Evolutionary conservation across 768 basidiomycete species (phyloP).

Genomic region (Trametes villosa): DNA sequence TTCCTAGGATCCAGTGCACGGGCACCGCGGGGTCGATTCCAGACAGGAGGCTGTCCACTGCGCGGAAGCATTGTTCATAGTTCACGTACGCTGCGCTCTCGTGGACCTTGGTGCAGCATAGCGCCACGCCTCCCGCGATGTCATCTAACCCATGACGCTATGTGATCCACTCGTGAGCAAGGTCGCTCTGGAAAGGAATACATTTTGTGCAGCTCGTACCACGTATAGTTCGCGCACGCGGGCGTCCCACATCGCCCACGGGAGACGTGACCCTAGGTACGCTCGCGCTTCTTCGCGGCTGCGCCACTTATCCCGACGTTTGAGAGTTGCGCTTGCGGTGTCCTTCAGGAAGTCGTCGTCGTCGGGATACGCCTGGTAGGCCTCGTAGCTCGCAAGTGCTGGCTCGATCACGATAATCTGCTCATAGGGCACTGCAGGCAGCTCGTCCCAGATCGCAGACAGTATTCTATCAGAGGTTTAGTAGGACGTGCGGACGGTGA

Average conservation of each 20-base stretch:
- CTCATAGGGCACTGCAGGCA: not conserved
- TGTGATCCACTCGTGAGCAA: not conserved
- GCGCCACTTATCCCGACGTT: constrained; percentile 5
- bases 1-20: not conserved
- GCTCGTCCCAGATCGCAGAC: not conserved
- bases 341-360: not conserved
- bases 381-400: not conserved
- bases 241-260: constrained; percentile 9
- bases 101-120: not conserved
- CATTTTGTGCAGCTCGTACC: not conserved
- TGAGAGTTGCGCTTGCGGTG: not conserved
- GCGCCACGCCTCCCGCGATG: not conserved
- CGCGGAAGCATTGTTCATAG: not conserved
- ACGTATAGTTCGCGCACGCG: constrained; percentile 3
- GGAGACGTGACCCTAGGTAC: constrained; percentile 10
- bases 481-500: not conserved
- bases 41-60: not conserved
- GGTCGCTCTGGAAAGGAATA: not conserved
- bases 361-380: not conserved
- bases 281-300: not conserved
- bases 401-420: not conserved
- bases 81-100: not conserved
- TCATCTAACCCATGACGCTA: not conserved
- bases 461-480: not conserved
- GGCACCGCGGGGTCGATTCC: not conserved